phyloP scores from a whole-genome alignment of 345 rosid species.

The Lepidium didymum region DNA sequence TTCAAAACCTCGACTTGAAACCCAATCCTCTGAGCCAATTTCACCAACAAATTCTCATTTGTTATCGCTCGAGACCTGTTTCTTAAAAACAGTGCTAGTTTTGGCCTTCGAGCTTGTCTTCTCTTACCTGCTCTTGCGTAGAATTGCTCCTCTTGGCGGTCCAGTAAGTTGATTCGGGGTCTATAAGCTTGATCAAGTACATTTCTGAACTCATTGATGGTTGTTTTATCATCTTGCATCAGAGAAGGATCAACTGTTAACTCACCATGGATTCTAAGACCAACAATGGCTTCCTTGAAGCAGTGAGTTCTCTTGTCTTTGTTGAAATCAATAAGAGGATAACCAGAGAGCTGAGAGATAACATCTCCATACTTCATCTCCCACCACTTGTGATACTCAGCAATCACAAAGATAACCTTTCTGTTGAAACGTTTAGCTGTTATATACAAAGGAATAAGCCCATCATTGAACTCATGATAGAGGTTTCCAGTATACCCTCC shows the following conservation, averaged over 20 bases:
- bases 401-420: slow-evolving; percentile 70
- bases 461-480: slow-evolving; percentile 85
- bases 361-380: slow-evolving; percentile 56
- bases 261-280: slow-evolving; percentile 69
- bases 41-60: slow-evolving; percentile 52
- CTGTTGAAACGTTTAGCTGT: slow-evolving; percentile 65
- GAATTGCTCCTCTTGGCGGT: slow-evolving; percentile 26
- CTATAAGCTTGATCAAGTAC: slow-evolving; percentile 54
- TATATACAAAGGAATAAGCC: slow-evolving; percentile 67
- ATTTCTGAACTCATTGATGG: slow-evolving; percentile 48
- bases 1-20: slow-evolving; percentile 50
- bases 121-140: not conserved
- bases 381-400: slow-evolving; percentile 85
- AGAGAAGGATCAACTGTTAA: slow-evolving; percentile 49
- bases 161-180: slow-evolving; percentile 45
- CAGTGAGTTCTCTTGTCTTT: slow-evolving; percentile 72
- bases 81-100: slow-evolving; percentile 58
- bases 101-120: slow-evolving; percentile 38
- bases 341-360: slow-evolving; percentile 53
- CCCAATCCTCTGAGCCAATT: slow-evolving; percentile 59
- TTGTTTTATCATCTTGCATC: slow-evolving; percentile 32
- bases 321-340: slow-evolving; percentile 46
- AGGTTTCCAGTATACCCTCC: slow-evolving; percentile 83
- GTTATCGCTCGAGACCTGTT: slow-evolving; percentile 57
- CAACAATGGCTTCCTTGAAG: slow-evolving; percentile 73